Evolutionary conservation across 1,284 basidiomycete species (phyloP).

Genomic region (Puccinia coronata): DNA sequence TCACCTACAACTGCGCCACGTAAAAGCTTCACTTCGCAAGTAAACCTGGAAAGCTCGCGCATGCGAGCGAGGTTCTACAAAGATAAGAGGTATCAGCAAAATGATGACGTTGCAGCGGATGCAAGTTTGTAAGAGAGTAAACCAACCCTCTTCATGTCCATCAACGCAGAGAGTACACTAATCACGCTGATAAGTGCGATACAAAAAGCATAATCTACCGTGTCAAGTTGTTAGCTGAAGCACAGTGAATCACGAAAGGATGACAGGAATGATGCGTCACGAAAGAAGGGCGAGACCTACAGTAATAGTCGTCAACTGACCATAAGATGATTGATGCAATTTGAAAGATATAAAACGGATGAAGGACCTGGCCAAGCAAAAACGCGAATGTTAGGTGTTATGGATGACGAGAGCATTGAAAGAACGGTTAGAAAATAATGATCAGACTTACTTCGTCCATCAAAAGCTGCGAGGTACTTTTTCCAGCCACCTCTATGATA

Average conservation of each 20-base stretch:
- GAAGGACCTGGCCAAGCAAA: conserved; percentile 68
- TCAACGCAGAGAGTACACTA: conserved; percentile 80
- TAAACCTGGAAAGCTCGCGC: conserved; percentile 93
- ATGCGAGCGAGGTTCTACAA: conserved; percentile 82
- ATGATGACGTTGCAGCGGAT: not conserved
- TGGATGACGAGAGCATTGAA: not conserved
- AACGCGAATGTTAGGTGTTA: too few species aligned
- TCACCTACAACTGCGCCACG: conserved; percentile 72
- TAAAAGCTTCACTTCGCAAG: conserved; percentile 75
- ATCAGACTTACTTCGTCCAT: conserved; percentile 77
- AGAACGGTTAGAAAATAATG: conserved; percentile 49
- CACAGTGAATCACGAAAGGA: too few species aligned
- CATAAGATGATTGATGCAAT: conserved; percentile 92
- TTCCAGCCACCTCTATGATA: conserved; percentile 85
- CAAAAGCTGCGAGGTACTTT: conserved; percentile 76
- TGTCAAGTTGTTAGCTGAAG: not conserved
- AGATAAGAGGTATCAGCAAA: conserved; percentile 44
- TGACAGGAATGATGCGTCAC: conserved; percentile 22
- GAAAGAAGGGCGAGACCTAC: conserved; percentile 32
- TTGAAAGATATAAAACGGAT: conserved; percentile 98
- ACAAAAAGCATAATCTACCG: conserved; percentile 84
- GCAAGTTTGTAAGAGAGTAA: conserved; percentile 5
- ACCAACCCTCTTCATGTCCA: conserved; percentile 85
- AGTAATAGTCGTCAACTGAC: conserved; percentile 76
- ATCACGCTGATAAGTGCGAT: conserved; percentile 87